phyloP scores from a whole-genome alignment of 176 grass and related monocot species.

The Oropetium thomaeum region DNA sequence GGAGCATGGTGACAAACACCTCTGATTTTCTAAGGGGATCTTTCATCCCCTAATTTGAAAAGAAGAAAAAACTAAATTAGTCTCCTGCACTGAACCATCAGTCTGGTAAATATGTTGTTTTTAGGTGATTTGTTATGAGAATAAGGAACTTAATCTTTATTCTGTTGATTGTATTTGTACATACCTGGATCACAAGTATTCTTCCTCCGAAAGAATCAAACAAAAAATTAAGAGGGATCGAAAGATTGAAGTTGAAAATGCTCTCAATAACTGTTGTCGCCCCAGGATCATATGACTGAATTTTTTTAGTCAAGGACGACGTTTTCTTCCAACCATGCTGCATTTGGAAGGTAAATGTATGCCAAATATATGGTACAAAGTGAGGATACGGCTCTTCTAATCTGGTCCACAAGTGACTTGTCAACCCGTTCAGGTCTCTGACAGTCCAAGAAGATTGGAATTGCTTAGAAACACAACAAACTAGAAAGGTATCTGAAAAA shows the following conservation, averaged over 20 bases:
- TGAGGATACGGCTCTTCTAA: constrained; percentile 92
- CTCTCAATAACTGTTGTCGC: constrained; percentile 66
- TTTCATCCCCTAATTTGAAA: constrained; percentile 63
- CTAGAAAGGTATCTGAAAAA: constrained; percentile 14
- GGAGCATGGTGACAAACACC: constrained; percentile 66
- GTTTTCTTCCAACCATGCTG: neutral
- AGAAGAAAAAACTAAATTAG: constrained; percentile 12
- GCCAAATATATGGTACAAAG: constrained; percentile 20
- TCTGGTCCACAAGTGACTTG: constrained; percentile 59
- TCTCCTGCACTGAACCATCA: constrained; percentile 21
- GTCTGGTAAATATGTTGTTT: constrained; percentile 15
- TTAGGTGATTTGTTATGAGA: neutral
- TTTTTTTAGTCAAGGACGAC: constrained; percentile 60
- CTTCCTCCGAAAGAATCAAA: constrained; percentile 84
- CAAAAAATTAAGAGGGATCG: constrained; percentile 89
- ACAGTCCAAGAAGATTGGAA: constrained; percentile 22
- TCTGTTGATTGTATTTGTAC: neutral
- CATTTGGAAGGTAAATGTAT: constrained; percentile 19
- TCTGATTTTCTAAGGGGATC: constrained; percentile 79
- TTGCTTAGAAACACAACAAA: constrained; percentile 15
- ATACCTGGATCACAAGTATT: constrained; percentile 76
- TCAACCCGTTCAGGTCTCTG: constrained; percentile 82
- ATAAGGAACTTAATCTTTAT: neutral
- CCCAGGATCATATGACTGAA: constrained; percentile 97
- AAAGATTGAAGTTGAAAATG: constrained; percentile 77